Evolutionary conservation across 768 basidiomycete species (phyloP), one percentile per base, ranked within the genome.

Genomic region (Candolleomyces eurysporus): DNA sequence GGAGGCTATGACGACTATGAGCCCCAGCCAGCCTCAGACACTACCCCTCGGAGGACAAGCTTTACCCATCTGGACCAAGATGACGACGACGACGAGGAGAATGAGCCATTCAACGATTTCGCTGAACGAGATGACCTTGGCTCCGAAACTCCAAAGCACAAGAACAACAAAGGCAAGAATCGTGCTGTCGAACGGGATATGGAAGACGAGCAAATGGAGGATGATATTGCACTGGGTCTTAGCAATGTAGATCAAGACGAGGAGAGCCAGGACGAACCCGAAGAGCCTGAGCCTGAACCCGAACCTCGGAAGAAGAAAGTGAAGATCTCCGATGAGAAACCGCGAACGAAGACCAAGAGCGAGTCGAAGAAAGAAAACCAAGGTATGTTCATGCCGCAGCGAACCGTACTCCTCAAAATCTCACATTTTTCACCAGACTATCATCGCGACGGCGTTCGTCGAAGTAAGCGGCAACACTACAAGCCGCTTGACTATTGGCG

Each of bases 401-500:
- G 45, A 21, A 49, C 52, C 32, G 4, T 31, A 57, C 32, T 11
- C 4, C 39, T 40, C 49, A 14, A 61, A 21, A 55, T 21, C 56
- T 26, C 48, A 31, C 36, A 36, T 6, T 45, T 46, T 50, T 19
- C 36, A 59, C 40, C 61, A 81, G 79, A 67, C 4, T 36, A 36
- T 36, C 64, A 68, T n/a, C 75, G 79, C 3, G 75, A 79, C 50
- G 88, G 88, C 22, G 77, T 91, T 2, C 88, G 94, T 17, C 86
- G 90, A 54, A 89, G 92, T 32, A 76, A 76, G 52, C 87, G 96
- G 22, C 78, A 82, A 57, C 85, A 85, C 36, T 86, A 85, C 66
- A 76, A 76, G 53, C 96, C 96, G 4, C 78, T 98, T 40, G 91
- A 92, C 45, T 96, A 83, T 79, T 98, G 96, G 96, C 85, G 94